Evolutionary conservation across 1,284 basidiomycete species (phyloP), one percentile per base, ranked within the genome.

Genomic region (Cutaneotrichosporon arboriforme): DNA sequence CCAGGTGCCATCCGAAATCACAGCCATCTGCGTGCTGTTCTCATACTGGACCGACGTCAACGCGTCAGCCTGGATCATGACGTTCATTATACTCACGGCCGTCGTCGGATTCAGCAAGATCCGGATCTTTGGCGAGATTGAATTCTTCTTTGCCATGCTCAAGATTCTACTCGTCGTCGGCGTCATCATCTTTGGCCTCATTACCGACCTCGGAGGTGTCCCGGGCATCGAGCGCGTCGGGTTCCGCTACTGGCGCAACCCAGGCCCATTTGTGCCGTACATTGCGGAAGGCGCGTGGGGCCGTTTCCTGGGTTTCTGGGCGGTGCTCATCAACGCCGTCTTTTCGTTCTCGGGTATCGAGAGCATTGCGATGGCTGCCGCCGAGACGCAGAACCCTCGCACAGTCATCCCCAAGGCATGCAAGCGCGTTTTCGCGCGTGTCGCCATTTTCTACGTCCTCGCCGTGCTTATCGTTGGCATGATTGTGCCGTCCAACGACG

Each of bases 131-230:
- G 63, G 63, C 17, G 63, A 65, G 48, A 36, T 51, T 15, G 86
- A 88, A 70, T 88, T 88, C 84, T 63, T 83, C 82, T 59, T 64
- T 59, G 81, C 81, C 8, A 83, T 84, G 9, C 83, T 88, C 69
- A 88, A 88, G 73, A 83, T 89, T 26, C 74, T 85, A 43, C 85
- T 85, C 1, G 84, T 87, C 58, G 77, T 79, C 41, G 69, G 69
- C 9, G 51, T 73, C 26, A 82, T 82, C 56, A 79, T 84, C 55
- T 69, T 82, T 18, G 80, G 82, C 12, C 78, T 84, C 40, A 78
- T 88, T 14, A 76, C 87, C 48, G 86, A 71, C 52, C 64, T 74
- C 14, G 75, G 75, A 20, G 75, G 72, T 17, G 64, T 65, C 13
- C 64, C 66, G 9, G 64, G 55, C 22, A 59, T 64, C 35, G 67